A percentile compares a stretch with the other conserved stretches of the same genome.
These are phyloP conservation scores for Eutypa lata DNA, from an alignment of 2,329 filamentous ascomycete genomes.

Conservation along the genomic window DNA sequence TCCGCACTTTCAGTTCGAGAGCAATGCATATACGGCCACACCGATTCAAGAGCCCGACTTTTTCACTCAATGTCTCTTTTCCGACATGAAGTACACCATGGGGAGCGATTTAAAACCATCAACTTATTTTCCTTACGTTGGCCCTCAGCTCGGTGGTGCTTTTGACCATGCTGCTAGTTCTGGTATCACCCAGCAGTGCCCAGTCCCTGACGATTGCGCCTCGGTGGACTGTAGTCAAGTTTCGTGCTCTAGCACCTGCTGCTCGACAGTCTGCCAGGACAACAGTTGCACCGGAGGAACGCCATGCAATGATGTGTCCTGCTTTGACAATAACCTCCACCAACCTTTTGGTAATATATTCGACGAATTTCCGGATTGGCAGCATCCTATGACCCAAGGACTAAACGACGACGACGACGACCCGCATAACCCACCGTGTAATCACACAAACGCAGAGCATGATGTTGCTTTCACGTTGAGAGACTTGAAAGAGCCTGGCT, in stretches of 20 bases:
- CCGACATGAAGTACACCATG: constrained; percentile 8
- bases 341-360: constrained; percentile 12
- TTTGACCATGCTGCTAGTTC: constrained; percentile 15
- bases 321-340: constrained; percentile 13
- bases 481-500: constrained; percentile 21
- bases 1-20: constrained; percentile 6
- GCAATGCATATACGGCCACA: constrained; percentile 6
- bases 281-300: constrained; percentile 23
- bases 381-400: constrained; percentile 2
- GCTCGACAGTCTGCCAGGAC: constrained; percentile 23
- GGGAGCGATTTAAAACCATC: constrained; percentile 4
- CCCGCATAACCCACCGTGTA: constrained; percentile 18
- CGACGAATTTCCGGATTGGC: constrained; percentile 13
- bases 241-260: constrained; percentile 21
- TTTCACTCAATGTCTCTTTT: constrained; percentile 6
- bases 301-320: constrained; percentile 24
- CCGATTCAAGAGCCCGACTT: constrained; percentile 1
- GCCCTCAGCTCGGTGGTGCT: constrained; percentile 9
- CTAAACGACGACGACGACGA: constrained; percentile 10
- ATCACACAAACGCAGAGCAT: constrained; percentile 28
- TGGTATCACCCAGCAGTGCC: constrained; percentile 5
- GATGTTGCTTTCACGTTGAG: constrained; percentile 25
- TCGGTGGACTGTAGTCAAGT: constrained; percentile 20
- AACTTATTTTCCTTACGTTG: constrained; percentile 8
- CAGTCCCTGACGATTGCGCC: constrained; percentile 16